Percentiles rank a stretch among this genome's conserved stretches.
Evolutionary conservation across 225 moss, liverwort and hornwort genomes (phyloP).

Genomic region (Sphagnum contortum): DNA sequence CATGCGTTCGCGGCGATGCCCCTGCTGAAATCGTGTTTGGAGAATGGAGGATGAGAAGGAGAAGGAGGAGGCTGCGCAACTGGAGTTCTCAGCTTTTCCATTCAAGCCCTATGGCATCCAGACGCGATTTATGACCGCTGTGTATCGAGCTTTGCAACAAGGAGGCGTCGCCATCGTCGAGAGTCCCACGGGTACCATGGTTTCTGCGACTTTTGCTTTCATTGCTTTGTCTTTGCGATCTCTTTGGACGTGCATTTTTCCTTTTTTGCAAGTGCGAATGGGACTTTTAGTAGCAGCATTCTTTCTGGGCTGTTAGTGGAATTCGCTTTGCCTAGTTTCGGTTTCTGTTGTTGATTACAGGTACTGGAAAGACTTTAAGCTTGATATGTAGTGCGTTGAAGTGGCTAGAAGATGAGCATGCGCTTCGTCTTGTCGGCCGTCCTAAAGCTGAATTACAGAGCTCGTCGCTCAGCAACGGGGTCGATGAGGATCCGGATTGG

Average conservation of each 20-base stretch:
- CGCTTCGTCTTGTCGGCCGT: constrained; percentile 28
- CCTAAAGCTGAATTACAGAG: constrained; percentile 15
- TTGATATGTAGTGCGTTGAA: constrained; percentile 88
- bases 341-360: constrained; percentile 26
- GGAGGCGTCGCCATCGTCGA: constrained; percentile 90
- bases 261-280: too few relatives aligned
- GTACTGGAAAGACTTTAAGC: constrained; percentile 94
- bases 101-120: constrained; percentile 90
- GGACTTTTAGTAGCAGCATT: too few relatives aligned
- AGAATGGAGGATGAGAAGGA: not conserved
- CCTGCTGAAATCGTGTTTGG: not conserved
- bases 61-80: constrained; percentile 18
- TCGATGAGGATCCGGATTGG: constrained; percentile 79
- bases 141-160: constrained; percentile 71
- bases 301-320: too few relatives aligned
- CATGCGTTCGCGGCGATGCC: too few relatives aligned
- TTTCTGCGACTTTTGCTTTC: not conserved
- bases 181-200: constrained; percentile 67
- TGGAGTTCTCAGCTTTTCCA: constrained; percentile 76
- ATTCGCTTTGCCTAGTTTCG: too few relatives aligned
- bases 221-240: too few relatives aligned
- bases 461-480: constrained; percentile 9
- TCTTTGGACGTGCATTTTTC: too few relatives aligned
- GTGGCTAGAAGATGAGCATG: constrained; percentile 85
- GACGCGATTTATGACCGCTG: constrained; percentile 77